phyloP scores from a whole-genome alignment of 2,329 filamentous ascomycete species.

The Cucurbitaria berberidis region DNA sequence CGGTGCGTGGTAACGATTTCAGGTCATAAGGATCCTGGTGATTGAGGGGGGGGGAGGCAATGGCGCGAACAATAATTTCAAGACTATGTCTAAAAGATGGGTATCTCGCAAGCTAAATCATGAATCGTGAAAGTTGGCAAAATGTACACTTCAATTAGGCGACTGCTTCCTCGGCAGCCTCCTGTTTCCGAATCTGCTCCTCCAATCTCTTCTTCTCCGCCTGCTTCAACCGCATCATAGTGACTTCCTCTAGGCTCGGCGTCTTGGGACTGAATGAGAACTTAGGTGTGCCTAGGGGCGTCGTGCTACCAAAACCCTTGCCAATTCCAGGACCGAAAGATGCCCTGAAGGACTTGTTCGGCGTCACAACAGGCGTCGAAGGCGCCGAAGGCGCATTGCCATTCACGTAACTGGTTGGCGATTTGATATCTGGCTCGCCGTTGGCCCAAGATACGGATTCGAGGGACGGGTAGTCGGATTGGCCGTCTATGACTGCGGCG shows the following conservation, averaged over 20 bases:
- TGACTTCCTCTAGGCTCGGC: slow-evolving; percentile 50
- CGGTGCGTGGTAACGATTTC: neutral
- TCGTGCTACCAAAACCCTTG: slow-evolving; percentile 20
- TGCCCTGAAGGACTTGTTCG: slow-evolving; percentile 33
- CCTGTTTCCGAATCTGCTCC: slow-evolving; percentile 51
- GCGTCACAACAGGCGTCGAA: slow-evolving; percentile 38
- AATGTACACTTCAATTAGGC: neutral
- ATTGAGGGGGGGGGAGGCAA: too few relatives aligned
- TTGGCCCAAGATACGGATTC: slow-evolving; percentile 63
- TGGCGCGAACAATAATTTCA: too few relatives aligned
- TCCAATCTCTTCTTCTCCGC: slow-evolving; percentile 54
- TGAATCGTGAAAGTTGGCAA: too few relatives aligned
- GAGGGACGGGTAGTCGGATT: slow-evolving; percentile 55
- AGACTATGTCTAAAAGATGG: neutral
- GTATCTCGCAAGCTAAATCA: neutral
- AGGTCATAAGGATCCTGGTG: too few relatives aligned
- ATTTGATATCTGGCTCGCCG: slow-evolving; percentile 58
- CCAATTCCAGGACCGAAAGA: slow-evolving; percentile 32
- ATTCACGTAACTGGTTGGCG: slow-evolving; percentile 19
- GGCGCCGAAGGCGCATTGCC: slow-evolving; percentile 27
- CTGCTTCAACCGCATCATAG: slow-evolving; percentile 53
- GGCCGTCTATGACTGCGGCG: slow-evolving; percentile 61
- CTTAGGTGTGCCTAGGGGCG: slow-evolving; percentile 44
- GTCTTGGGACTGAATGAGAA: slow-evolving; percentile 51
- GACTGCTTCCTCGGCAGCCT: slow-evolving; percentile 43